Conservation (phyloP, 1,284 basidiomycete genomes). For the Chiua sp. region DNA sequence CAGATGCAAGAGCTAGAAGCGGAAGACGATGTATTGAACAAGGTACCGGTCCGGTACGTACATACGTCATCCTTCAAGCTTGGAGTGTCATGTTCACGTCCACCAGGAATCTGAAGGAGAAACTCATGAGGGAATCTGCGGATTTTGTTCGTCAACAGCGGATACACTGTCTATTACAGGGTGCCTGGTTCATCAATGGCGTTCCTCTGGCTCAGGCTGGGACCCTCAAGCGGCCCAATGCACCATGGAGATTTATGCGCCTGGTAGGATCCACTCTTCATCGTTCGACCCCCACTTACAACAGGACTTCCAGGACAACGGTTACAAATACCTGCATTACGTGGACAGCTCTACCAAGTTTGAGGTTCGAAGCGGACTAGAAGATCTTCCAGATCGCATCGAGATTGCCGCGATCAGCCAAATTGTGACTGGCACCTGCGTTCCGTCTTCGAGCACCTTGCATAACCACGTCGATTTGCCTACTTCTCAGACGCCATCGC, state of each 20-base stretch:
- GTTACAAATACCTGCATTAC: slow-evolving; percentile 82
- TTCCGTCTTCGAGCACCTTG: slow-evolving; percentile 64
- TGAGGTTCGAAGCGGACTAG: slow-evolving; percentile 78
- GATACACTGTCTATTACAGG: slow-evolving; percentile 85
- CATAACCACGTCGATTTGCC: slow-evolving; percentile 64
- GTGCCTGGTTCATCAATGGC: slow-evolving; percentile 91
- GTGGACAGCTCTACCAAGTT: slow-evolving; percentile 81
- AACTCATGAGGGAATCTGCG: slow-evolving; percentile 90
- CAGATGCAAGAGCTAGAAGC: slow-evolving; percentile 95
- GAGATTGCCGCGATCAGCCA: slow-evolving; percentile 82
- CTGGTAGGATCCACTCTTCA: slow-evolving; percentile 50
- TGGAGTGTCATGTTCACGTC: slow-evolving; percentile 6
- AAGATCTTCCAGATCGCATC: slow-evolving; percentile 87
- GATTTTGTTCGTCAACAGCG: slow-evolving; percentile 94
- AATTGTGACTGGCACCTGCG: slow-evolving; percentile 80
- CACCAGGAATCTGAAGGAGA: slow-evolving; percentile 82
- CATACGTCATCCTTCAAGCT: slow-evolving; percentile 6
- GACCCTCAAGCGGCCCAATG: slow-evolving; percentile 57
- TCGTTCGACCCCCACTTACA: slow-evolving; percentile 9
- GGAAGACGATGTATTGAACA: slow-evolving; percentile 89
- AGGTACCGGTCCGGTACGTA: slow-evolving; percentile 81
- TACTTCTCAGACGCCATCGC: slow-evolving; percentile 61
- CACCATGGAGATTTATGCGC: slow-evolving; percentile 82
- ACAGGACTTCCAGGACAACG: slow-evolving; percentile 61
- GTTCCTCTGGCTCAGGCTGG: slow-evolving; percentile 53